Evolutionary conservation across 78 protist genomes (phyloP), one percentile per base, ranked within the genome.

Genomic region (Pigoraptor vietnamica): DNA sequence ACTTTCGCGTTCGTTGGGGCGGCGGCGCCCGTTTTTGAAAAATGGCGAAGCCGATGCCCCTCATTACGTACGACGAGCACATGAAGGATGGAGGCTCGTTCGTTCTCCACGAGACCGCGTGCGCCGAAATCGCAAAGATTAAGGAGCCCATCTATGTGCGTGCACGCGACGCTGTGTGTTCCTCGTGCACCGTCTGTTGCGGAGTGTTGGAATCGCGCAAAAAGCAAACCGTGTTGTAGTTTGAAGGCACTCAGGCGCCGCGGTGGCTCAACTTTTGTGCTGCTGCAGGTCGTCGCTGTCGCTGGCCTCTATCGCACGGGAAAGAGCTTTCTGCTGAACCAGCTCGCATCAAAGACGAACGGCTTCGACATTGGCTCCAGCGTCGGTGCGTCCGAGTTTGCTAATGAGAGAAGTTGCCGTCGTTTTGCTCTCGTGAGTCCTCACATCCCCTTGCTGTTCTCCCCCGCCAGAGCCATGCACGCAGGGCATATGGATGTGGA

Each of bases 241-340:
- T n/a, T n/a, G n/a, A n/a, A n/a, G n/a, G n/a, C n/a, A n/a, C n/a
- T n/a, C n/a, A n/a, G n/a, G n/a, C n/a, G 14, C 67, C 14, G 67
- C 67, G 67, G 14, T 48, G 6, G 67, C 67, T 48, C 67, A n/a
- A n/a, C n/a, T n/a, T 48, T 48, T 48, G 67, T 48, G 67, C 67
- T 48, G 29, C 29, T 14, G 14, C 67, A 48, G 67, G 91, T 89
- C 23, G 32, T 89, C 34, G 1, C 91, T 37, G 39, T 89, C 23
- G 91, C 84, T n/a, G 91, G 91, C 37, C 37, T 89, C 38, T 89
- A 89, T 25, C 91, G 91, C 86, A 89, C 91, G 37, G 91, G 91
- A 2, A 89, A 89, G 84, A 29, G 39, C 33, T 89, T 89, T 84
- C 35, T 89, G 24, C 84, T 89, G 39, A 89, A 89, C 40, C 82